Base-by-base conservation (phyloP, 441 rosid genomes). In the Euphorbia schlechtendalii region DNA sequence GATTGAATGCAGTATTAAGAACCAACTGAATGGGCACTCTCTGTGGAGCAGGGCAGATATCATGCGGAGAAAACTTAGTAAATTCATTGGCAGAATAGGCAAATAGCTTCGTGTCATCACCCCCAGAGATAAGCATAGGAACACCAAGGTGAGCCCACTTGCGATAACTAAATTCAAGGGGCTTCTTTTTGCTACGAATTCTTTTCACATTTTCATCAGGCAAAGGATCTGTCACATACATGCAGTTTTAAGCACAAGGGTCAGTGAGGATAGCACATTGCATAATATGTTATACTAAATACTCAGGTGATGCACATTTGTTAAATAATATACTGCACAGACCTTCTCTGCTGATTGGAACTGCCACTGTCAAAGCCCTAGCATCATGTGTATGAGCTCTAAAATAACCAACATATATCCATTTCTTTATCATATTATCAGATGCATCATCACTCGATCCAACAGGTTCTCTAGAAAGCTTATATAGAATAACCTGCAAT, bases 21-120 rank as follows among this genome's bases (percentile, higher is more conserved):
- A 85, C 92, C 78, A 90, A 71, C 54, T 89, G 92, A 65, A 94
- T 77, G 1, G 92, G 89, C 61, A 86, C 76, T 78, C 96, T 89
- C 80, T 94, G 99, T 43, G 96, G 96, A 22, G 98, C 90, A 69
- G 99, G 98, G 69, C 98, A 94, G 40, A 94, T 83, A 80, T 94
- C 98, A 82, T 89, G 94, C n/a, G 99, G 99, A 34, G 94, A 81
- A 76, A 86, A 91, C 80, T 81, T 91, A 18, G 94, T 77, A 77
- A 91, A 94, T 77, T 91, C 92, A 74, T 83, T 85, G 67, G 77
- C 83, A 15, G 96, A 81, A 82, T 91, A 91, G 38, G 96, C 96
- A 77, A 83, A 94, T 48, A 94, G 86, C 87, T 94, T 89, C 13
- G 95, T 78, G 75, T 94, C 99, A 79, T 94, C 98, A 73, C 99